Conservation (phyloP, 1,284 basidiomycete genomes). For the Ganoderma meredithae region DNA sequence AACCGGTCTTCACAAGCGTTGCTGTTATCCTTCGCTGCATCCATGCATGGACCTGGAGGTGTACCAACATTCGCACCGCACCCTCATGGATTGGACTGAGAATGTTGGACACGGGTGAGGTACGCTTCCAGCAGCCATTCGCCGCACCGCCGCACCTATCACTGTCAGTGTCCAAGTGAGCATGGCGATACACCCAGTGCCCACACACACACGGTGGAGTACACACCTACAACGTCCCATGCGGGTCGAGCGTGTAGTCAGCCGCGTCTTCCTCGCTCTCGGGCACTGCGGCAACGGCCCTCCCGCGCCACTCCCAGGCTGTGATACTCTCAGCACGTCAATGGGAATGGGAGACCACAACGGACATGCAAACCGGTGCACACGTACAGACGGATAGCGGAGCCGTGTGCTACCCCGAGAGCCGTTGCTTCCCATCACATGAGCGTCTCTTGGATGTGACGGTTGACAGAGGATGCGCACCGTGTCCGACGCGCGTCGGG, state of each 20-base stretch:
- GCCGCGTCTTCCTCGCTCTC: background rate
- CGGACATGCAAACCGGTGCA: background rate
- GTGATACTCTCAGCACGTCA: background rate
- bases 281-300: background rate
- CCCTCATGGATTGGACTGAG: background rate
- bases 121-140: background rate
- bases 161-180: background rate
- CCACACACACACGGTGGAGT: background rate
- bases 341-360: background rate
- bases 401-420: background rate
- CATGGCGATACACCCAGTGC: background rate
- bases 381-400: background rate
- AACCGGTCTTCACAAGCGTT: background rate
- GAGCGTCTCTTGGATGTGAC: background rate
- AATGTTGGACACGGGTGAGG: background rate
- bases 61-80: no score
- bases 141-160: background rate
- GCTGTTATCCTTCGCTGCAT: background rate
- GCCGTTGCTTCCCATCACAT: background rate
- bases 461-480: background rate
- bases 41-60: no score
- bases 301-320: conserved; percentile 9
- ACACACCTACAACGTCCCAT: background rate
- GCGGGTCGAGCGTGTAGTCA: conserved; percentile 1
- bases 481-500: conserved; percentile 22